Evolutionary conservation across 2,329 filamentous ascomycete species (phyloP), one percentile per base, ranked within the genome.

Genomic region (Fonsecaea monophora): DNA sequence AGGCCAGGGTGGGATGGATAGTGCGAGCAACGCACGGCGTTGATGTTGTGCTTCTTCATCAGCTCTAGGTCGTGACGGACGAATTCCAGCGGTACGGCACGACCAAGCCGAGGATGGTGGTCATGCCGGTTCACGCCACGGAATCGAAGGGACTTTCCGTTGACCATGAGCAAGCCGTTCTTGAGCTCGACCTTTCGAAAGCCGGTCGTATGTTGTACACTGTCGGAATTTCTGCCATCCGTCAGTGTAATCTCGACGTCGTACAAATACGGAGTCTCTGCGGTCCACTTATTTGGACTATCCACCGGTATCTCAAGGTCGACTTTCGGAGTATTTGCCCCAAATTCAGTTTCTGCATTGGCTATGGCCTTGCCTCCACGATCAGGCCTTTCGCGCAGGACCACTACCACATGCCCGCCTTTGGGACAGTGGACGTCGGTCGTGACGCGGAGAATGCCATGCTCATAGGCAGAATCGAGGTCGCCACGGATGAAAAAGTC

Each of bases 11-110:
- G 84, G 15, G 86, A 87, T 0, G 88, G 87, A 67, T 92, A 88
- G 73, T 92, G 90, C 1, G 85, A 89, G 60, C 86, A 89, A 0
- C 90, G 86, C 4, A 92, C 81, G 0, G 89, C 87, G 69, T 92
- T 92, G 77, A 92, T 83, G 72, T 91, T 91, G 79, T 90, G 84
- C 5, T 78, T 80, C 76, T 92, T 92, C 89, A 92, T 92, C 3
- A 87, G 78, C 1, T 88, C 72, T 1, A 92, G 79, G 70, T 92
- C 89, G 13, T 81, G 77, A 68, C 84, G 83, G 74, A 90, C 84
- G 25, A 85, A 89, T 1, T 88, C 85, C 6, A 85, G 76, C 0
- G 88, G 87, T 0, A 91, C 87, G 0, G 88, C 83, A 0, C 89
- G 86, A 2, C 89, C 89, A 34, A 83, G 83, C 9, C 79, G 77